Base-by-base conservation (phyloP, 169 alveolate genomes). In the Cryptosporidium bovis region DNA sequence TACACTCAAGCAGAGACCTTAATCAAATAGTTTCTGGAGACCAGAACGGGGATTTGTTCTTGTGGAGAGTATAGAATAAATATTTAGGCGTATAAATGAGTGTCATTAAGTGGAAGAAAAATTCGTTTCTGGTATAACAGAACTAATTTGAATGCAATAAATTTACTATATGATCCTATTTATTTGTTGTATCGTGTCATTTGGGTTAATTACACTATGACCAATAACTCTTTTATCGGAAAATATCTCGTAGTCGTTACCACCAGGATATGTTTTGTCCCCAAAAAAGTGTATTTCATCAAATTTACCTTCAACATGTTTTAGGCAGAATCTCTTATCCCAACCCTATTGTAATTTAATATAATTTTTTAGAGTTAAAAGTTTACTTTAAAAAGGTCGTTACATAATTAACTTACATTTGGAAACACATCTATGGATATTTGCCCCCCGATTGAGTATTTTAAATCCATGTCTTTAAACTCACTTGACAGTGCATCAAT, bases 401-500 rank as follows among this genome's bases (percentile, higher is more conserved):
- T 16, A 10, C 6, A 15, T 18, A 66, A 36, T 2, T 18, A 48
- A 69, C 90, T 55, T 64, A 95, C 97, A 46, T 71, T 71, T 18
- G 98, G 99, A 82, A 96, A 98, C 27, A 95, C 96, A 91, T 98
- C 99, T 53, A 98, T 92, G 51, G 98, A 95, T 24, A 97, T 97
- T 90, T 98, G 96, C 0, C 99, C 99, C 18, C 99, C 99, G 46
- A 97, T 95, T 20, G 98, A 93, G 90, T 94, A 96, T 44, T 92
- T 91, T 24, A 98, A 90, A 34, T 90, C 90, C 16, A 67, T 90
- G 27, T 94, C 95, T 1, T 85, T 90, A 64, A 97, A 95, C 36
- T 94, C 92, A 7, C 71, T 55, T 36, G 92, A 82, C 44, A 95
- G 66, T 6, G 83, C 84, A 50, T 93, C 92, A 20, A 92, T 92